phyloP scores from a whole-genome alignment of 305 asterid species.

The Fraxinus albicans region DNA sequence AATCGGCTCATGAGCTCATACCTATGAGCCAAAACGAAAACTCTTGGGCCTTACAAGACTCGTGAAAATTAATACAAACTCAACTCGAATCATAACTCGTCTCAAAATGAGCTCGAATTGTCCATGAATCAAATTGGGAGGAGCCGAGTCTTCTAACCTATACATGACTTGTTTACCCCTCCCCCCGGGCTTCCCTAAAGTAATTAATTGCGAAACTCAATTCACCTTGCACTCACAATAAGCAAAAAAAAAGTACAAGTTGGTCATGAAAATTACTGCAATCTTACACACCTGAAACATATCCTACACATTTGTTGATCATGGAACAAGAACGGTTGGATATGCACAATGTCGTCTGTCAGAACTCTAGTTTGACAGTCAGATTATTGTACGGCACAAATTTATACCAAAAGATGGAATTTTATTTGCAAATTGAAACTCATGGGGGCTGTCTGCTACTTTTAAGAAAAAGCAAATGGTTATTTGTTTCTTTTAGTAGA shows the following conservation, averaged over 20 bases:
- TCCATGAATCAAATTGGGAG: no score
- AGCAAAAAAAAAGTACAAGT: not conserved
- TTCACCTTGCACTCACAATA: not conserved
- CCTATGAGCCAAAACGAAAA: no score
- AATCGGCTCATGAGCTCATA: no score
- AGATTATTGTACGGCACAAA: not conserved
- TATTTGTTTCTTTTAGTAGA: not conserved
- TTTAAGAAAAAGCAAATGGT: slow-evolving; percentile 9
- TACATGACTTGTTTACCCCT: no score
- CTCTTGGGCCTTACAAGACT: no score
- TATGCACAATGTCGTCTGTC: not conserved
- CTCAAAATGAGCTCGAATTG: no score
- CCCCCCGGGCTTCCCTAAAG: not conserved
- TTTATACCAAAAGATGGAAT: not conserved
- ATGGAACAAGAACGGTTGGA: slow-evolving; percentile 2
- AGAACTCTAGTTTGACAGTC: not conserved
- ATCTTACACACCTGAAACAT: slow-evolving; percentile 6
- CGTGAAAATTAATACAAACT: no score
- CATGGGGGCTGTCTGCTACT: slow-evolving; percentile 16
- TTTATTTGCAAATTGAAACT: not conserved
- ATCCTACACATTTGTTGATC: slow-evolving; percentile 20
- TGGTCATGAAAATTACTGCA: not conserved
- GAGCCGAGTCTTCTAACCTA: no score
- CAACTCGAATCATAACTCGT: no score
- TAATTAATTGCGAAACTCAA: not conserved